Base-by-base conservation (phyloP, 345 rosid species). In the Euphorbia tirucalli region DNA sequence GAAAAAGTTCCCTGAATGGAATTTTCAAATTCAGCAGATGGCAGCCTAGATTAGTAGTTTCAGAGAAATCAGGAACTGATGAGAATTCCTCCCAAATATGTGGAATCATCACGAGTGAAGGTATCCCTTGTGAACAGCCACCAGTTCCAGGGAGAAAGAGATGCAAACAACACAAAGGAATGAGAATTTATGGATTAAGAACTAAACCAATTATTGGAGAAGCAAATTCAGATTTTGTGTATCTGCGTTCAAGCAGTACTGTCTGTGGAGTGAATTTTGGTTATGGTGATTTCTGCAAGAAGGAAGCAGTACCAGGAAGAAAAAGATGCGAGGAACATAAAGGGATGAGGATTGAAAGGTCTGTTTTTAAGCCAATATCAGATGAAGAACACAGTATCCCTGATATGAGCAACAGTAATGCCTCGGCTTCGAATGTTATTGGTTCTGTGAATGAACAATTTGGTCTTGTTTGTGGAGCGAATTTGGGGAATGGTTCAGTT, bases 141-240 rank as follows among this genome's bases (percentile, higher is more conserved):
- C 89, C 90, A 10, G 78, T 81, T n/a, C 70, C 62, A 64, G 89
- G 94, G 60, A 85, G 88, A 80, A 87, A 86, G 75, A 88, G 97
- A 77, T 93, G 98, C 31, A 41, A 78, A 21, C 80, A 83, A 66
- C 96, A 91, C 70, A 88, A 87, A 75, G 90, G 95, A 49, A 87
- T 75, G 85, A 80, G 84, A 83, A 61, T 76, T 68, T 70, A 54
- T 59, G 75, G 77, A 64, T 69, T 69, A 11, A 57, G 16, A 50
- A 61, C 70, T 27, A 24, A 71, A 27, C 37, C 72, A 14, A 57
- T 27, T 15, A 5, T 24, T 11, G 28, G 1, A 44, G 72, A 63
- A n/a, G n/a, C n/a, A 35, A 28, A 32, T 32, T 79, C 75, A 56
- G 44, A 64, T 62, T 27, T 27, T 43, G 32, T 11, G 11, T 32